Percentiles rank a stretch among this genome's conserved stretches.
phyloP scores from a whole-genome alignment of 192 early-diverging fungal species.

The Pecoramyces ruminantium region DNA sequence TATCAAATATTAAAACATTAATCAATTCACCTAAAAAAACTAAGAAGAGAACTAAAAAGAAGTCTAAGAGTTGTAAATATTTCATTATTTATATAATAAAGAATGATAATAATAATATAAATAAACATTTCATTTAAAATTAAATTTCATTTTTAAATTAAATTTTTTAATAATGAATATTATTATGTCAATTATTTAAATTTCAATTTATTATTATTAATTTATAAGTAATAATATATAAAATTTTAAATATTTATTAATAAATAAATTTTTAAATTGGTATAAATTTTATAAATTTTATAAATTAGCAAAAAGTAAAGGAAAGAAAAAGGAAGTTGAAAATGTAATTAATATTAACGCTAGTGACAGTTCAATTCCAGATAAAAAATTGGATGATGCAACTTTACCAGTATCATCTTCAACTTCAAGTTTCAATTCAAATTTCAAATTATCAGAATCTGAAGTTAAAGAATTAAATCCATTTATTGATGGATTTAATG shows the following conservation, averaged over 20 bases:
- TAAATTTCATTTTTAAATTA: no score
- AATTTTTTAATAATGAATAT: no score
- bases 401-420: no score
- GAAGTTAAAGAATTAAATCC: not conserved
- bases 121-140: no score
- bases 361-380: not conserved
- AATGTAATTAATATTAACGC: not conserved
- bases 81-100: not conserved
- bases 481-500: not conserved
- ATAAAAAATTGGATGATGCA: not conserved
- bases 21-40: not conserved
- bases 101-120: no score
- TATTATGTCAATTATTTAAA: no score
- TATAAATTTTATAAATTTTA: no score
- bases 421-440: not conserved
- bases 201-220: no score
- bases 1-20: not conserved
- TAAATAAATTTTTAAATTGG: no score
- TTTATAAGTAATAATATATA: no score
- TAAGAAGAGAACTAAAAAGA: not conserved
- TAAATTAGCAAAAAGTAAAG: not conserved
- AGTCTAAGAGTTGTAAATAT: not conserved
- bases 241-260: no score
- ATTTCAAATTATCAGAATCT: not conserved
- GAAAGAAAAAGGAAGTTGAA: not conserved